A percentile compares a stretch with the other conserved stretches of the same genome.
Conservation (phyloP, 768 basidiomycete species). For the Coprinopsis cinerea region DNA sequence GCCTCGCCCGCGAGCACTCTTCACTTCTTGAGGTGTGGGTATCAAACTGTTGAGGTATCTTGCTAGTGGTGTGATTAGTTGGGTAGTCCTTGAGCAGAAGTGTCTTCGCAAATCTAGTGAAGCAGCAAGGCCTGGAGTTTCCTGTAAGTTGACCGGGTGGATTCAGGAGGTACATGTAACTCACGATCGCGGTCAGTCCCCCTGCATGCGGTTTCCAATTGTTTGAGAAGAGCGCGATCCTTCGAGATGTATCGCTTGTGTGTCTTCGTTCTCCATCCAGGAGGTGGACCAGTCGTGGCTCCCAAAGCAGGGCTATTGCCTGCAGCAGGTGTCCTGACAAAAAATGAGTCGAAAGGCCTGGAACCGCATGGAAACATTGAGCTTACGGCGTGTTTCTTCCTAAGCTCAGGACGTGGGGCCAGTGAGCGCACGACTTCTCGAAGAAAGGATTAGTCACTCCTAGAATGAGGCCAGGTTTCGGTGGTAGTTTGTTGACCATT, state of each 20-base stretch:
- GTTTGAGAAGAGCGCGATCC: conserved; percentile 68
- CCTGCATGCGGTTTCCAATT: conserved; percentile 56
- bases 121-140: conserved; percentile 45
- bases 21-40: conserved; percentile 57
- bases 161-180: conserved; percentile 22
- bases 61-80: conserved; percentile 82
- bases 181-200: conserved; percentile 46
- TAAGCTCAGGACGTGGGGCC: conserved; percentile 79
- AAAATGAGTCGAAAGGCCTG: neutral
- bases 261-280: conserved; percentile 73
- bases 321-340: conserved; percentile 11
- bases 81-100: conserved; percentile 80
- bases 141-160: neutral
- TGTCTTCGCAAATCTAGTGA: conserved; percentile 70
- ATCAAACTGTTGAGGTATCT: conserved; percentile 88
- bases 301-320: conserved; percentile 21
- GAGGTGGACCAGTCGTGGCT: conserved; percentile 45
- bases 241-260: conserved; percentile 85
- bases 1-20: conserved; percentile 21
- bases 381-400: conserved; percentile 45
- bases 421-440: conserved; percentile 71
- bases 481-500: conserved; percentile 79
- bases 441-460: conserved; percentile 91
- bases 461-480: conserved; percentile 67
- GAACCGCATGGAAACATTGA: neutral